Percentiles rank a stretch among this genome's conserved stretches.
These are phyloP conservation scores for Collybia sordida DNA, from an alignment of 768 basidiomycete genomes.

Conservation along the genomic window DNA sequence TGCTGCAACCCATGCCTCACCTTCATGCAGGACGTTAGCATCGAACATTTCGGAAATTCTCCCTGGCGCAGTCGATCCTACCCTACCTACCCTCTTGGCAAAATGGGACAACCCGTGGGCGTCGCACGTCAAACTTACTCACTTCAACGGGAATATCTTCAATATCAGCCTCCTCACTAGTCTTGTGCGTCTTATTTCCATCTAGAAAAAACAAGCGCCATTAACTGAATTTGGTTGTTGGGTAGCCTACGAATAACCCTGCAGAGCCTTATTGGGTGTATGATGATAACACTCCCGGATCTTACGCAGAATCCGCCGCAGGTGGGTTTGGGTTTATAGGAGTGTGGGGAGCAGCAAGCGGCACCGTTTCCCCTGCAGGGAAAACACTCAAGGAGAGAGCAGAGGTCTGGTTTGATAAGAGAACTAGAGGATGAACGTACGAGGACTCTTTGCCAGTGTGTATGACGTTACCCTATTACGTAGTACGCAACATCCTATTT, in stretches of 20 bases:
- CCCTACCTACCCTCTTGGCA: conserved; percentile 17
- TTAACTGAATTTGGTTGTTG: neutral
- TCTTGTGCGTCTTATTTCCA: conserved; percentile 11
- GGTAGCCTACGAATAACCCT: conserved; percentile 10
- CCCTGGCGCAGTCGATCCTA: conserved; percentile 14
- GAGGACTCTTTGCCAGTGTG: too few relatives aligned
- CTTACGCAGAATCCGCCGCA: conserved; percentile 16
- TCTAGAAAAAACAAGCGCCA: neutral
- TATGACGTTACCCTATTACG: too few relatives aligned
- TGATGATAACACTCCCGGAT: conserved; percentile 7
- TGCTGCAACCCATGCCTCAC: neutral
- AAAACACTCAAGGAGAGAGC: conserved; percentile 19
- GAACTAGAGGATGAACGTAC: neutral
- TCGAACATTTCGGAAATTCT: conserved; percentile 11
- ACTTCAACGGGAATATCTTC: conserved; percentile 19
- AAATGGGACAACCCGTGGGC: conserved; percentile 15
- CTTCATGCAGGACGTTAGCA: conserved; percentile 6
- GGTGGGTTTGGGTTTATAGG: conserved; percentile 20
- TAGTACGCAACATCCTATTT: too few relatives aligned
- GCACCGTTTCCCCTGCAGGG: conserved; percentile 14
- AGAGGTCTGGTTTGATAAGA: conserved; percentile 23
- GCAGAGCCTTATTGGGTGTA: conserved; percentile 17
- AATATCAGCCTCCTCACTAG: conserved; percentile 16
- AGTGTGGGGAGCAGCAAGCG: conserved; percentile 15
- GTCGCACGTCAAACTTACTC: conserved; percentile 15